Conservation (phyloP, 305 asterid genomes). For the Nicotiana rustica region DNA sequence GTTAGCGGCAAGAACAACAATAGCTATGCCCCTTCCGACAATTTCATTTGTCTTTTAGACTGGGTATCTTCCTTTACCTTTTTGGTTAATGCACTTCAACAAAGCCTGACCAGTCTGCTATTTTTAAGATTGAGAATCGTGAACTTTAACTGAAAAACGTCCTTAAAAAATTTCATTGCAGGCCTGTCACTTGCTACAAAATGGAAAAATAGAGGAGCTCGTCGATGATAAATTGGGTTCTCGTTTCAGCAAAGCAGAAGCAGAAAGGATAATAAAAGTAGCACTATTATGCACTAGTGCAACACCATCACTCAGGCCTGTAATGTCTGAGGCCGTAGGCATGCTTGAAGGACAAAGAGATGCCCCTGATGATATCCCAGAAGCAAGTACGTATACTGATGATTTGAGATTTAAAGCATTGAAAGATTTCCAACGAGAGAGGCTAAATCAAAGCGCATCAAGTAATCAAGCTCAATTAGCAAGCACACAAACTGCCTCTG, state of each 20-base stretch:
- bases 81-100: conserved; percentile 19
- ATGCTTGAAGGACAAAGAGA: conserved; percentile 77
- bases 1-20: conserved; percentile 90
- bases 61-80: conserved; percentile 58
- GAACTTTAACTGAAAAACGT: conserved; percentile 1
- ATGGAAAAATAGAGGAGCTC: conserved; percentile 59
- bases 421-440: conserved; percentile 71
- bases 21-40: conserved; percentile 66
- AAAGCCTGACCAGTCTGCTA: neutral
- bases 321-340: conserved; percentile 81
- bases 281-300: conserved; percentile 80
- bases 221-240: conserved; percentile 62
- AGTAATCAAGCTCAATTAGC: conserved; percentile 19
- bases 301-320: conserved; percentile 82
- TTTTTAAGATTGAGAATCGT: neutral
- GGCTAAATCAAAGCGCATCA: conserved; percentile 45
- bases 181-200: conserved; percentile 81
- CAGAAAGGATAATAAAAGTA: conserved; percentile 62
- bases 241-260: conserved; percentile 56
- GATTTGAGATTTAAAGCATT: conserved; percentile 83
- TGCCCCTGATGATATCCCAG: conserved; percentile 59
- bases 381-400: conserved; percentile 54
- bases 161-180: conserved; percentile 39
- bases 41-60: conserved; percentile 79
- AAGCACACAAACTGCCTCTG: conserved; percentile 29